phyloP scores from a whole-genome alignment of 2,329 filamentous ascomycete species.

The Trichophaea hybrida region DNA sequence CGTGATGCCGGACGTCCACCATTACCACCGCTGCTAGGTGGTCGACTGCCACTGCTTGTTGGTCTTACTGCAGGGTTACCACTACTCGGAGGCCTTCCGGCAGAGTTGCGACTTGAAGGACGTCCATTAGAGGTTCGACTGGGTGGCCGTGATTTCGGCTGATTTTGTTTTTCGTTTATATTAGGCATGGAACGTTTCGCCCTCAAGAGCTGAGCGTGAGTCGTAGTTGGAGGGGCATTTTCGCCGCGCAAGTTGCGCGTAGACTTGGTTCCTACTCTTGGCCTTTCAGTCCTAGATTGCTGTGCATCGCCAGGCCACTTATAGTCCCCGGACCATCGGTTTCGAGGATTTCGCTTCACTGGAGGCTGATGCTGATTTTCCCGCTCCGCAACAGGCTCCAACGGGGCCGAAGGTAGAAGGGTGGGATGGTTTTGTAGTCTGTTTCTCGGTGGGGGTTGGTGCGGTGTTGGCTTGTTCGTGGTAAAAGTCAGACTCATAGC shows the following conservation, averaged over 20 bases:
- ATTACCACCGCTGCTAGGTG: conserved; percentile 28
- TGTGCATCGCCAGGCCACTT: conserved; percentile 16
- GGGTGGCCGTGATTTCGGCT: conserved; percentile 3
- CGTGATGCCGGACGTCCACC: conserved; percentile 22
- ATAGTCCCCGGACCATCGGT: conserved; percentile 17
- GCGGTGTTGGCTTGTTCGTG: conserved; percentile 51
- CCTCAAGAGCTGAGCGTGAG: conserved; percentile 49
- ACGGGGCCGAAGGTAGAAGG: conserved; percentile 24
- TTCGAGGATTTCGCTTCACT: conserved; percentile 10
- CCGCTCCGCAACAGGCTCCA: conserved; percentile 16
- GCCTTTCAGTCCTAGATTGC: conserved; percentile 14
- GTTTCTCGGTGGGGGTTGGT: conserved; percentile 9
- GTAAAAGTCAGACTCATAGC: conserved; percentile 84
- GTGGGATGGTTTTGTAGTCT: conserved; percentile 23
- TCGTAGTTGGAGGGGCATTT: conserved; percentile 37
- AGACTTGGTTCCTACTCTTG: conserved; percentile 6
- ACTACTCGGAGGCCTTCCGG: conserved; percentile 33
- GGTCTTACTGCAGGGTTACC: conserved; percentile 36
- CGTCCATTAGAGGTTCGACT: conserved; percentile 15
- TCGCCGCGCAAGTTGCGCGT: conserved; percentile 4
- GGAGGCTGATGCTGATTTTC: conserved; percentile 15
- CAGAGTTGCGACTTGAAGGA: conserved; percentile 17
- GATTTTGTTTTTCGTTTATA: conserved; percentile 30
- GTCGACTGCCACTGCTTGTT: conserved; percentile 32
- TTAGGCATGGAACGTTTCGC: conserved; percentile 51